Evolutionary conservation across 257 asterid genomes (phyloP).

Genomic region (Leonotis leonurus): DNA sequence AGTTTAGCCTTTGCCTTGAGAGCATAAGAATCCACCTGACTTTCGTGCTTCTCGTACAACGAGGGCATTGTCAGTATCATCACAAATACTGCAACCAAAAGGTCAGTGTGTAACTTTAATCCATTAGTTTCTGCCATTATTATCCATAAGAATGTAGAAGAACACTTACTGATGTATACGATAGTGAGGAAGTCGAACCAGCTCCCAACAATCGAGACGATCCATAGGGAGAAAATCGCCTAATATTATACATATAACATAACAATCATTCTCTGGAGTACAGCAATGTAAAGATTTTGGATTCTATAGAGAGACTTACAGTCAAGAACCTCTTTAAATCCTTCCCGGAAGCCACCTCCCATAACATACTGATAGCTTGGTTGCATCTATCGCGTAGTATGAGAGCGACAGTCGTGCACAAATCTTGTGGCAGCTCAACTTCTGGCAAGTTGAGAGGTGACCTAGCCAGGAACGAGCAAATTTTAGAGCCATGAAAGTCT

Average conservation of each 20-base stretch:
- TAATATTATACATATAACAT: slow-evolving; percentile 18
- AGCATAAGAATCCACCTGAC: slow-evolving; percentile 74
- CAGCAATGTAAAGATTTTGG: neutral
- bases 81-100: slow-evolving; percentile 41
- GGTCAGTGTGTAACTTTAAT: no score
- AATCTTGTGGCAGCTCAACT: slow-evolving; percentile 52
- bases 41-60: slow-evolving; percentile 84
- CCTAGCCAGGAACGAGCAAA: slow-evolving; percentile 26
- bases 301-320: slow-evolving; percentile 36
- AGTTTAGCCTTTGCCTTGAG: slow-evolving; percentile 63
- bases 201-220: slow-evolving; percentile 59
- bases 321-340: slow-evolving; percentile 58
- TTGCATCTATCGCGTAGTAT: slow-evolving; percentile 51
- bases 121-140: neutral
- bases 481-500: neutral
- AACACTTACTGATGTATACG: slow-evolving; percentile 57
- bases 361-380: slow-evolving; percentile 35
- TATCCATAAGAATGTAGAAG: neutral
- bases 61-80: slow-evolving; percentile 63
- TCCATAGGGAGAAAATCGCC: slow-evolving; percentile 55
- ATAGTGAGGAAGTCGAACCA: slow-evolving; percentile 88
- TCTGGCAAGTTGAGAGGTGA: slow-evolving; percentile 57
- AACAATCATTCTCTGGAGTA: neutral
- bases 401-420: slow-evolving; percentile 45
- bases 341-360: slow-evolving; percentile 66